Evolutionary conservation across 805 yeast species (phyloP).

Genomic region (Pichia kluyveri): DNA sequence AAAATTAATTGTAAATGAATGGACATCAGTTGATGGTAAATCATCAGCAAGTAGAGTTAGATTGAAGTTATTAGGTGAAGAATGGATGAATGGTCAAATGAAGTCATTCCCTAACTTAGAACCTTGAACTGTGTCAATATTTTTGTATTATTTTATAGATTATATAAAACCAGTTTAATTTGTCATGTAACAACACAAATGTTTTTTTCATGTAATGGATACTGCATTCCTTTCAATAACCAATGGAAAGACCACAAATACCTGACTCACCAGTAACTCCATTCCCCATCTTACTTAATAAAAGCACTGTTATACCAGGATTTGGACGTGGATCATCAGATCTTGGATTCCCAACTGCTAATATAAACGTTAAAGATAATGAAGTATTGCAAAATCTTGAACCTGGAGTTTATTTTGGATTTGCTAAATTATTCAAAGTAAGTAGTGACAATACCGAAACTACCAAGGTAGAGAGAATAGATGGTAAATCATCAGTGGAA

Average conservation of each 20-base stretch:
- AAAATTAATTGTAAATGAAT: conserved; percentile 33
- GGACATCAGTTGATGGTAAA: conserved; percentile 46
- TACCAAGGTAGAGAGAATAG: conserved; percentile 18
- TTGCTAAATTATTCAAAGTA: conserved; percentile 16
- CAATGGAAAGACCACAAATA: conserved; percentile 32
- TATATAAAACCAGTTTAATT: too few species aligned
- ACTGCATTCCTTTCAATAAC: too few species aligned
- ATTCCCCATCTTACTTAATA: conserved; percentile 38
- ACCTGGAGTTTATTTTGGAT: conserved; percentile 91
- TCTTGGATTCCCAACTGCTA: conserved; percentile 93
- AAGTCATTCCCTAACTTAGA: conserved; percentile 36
- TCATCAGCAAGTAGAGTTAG: conserved; percentile 74
- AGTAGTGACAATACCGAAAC: not conserved
- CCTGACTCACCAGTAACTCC: conserved; percentile 36
- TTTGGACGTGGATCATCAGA: conserved; percentile 95
- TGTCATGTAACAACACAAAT: too few species aligned
- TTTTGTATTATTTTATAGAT: too few species aligned
- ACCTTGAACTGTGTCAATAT: not conserved
- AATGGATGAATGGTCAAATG: conserved; percentile 49
- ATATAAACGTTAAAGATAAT: conserved; percentile 53
- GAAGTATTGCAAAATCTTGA: conserved; percentile 34
- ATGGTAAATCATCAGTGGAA: conserved; percentile 34
- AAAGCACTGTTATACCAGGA: conserved; percentile 58
- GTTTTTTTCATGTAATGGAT: too few species aligned
- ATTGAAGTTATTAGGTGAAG: conserved; percentile 69